Evolutionary conservation across 1,139 yeast species (phyloP).

Genomic region (Protomyces lactucae-debilis): DNA sequence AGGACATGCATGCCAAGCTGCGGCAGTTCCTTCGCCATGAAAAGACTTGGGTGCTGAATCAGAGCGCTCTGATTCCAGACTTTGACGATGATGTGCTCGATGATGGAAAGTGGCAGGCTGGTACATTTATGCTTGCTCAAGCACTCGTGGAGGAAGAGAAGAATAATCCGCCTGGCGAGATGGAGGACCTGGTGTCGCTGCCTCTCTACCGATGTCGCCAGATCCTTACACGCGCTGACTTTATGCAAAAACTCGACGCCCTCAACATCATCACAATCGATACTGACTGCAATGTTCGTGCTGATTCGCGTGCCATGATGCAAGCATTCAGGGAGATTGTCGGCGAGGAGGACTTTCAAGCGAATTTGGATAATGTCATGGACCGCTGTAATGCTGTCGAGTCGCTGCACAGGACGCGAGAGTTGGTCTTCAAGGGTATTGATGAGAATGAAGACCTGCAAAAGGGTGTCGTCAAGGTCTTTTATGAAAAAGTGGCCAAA

Average conservation of each 20-base stretch:
- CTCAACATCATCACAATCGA: constrained; percentile 75
- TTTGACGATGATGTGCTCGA: constrained; percentile 93
- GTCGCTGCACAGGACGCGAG: constrained; percentile 74
- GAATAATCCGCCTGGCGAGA: constrained; percentile 34
- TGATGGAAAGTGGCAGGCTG: constrained; percentile 67
- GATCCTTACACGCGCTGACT: constrained; percentile 80
- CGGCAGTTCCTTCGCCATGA: constrained; percentile 71
- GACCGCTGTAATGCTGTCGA: constrained; percentile 72
- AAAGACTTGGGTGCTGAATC: constrained; percentile 79
- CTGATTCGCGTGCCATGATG: constrained; percentile 87
- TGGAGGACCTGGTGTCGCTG: constrained; percentile 53
- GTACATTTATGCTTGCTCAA: constrained; percentile 71
- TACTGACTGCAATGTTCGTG: constrained; percentile 62
- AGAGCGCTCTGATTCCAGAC: constrained; percentile 64
- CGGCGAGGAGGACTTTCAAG: constrained; percentile 64
- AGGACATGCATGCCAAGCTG: constrained; percentile 58
- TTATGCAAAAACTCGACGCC: constrained; percentile 67
- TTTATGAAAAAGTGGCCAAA: constrained; percentile 8
- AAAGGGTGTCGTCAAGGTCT: constrained; percentile 21
- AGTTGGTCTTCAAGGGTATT: constrained; percentile 68
- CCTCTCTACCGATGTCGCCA: constrained; percentile 83
- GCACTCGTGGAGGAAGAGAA: constrained; percentile 69
- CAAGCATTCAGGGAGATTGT: constrained; percentile 79
- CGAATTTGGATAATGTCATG: constrained; percentile 62
- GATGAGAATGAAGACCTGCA: constrained; percentile 35